phyloP scores from a whole-genome alignment of 352 stramenopile species.

The Pythium dissotocum region DNA sequence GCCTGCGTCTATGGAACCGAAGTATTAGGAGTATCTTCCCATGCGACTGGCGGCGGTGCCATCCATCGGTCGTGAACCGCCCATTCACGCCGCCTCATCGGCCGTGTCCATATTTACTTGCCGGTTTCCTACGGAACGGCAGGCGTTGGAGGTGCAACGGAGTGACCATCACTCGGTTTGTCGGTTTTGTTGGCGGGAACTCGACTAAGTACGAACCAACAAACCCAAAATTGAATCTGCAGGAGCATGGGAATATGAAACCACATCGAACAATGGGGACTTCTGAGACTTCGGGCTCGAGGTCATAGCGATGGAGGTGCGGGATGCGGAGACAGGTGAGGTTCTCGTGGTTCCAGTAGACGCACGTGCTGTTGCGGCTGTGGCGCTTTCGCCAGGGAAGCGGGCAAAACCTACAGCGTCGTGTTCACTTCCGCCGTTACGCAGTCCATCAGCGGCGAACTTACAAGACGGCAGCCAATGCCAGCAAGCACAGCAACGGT shows the following conservation, averaged over 20 bases:
- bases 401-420: constrained; percentile 14
- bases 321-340: constrained; percentile 68
- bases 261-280: not conserved
- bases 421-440: constrained; percentile 7
- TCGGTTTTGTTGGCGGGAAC: constrained; percentile 14
- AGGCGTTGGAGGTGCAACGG: not conserved
- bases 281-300: not conserved
- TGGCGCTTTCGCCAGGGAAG: constrained; percentile 8
- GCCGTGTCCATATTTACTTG: constrained; percentile 10
- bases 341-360: constrained; percentile 34
- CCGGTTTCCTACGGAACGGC: constrained; percentile 3
- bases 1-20: not conserved
- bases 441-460: constrained; percentile 3
- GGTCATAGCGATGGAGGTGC: constrained; percentile 33
- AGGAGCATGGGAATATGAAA: not conserved
- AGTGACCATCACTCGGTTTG: constrained; percentile 16
- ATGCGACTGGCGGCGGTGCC: not conserved
- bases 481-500: not conserved
- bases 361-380: too few species aligned
- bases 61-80: not conserved
- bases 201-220: constrained; percentile 24
- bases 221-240: not conserved
- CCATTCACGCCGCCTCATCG: constrained; percentile 1
- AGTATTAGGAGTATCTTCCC: not conserved
- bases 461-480: not conserved